Evolutionary conservation across 1,139 yeast genomes (phyloP), one percentile per base, ranked within the genome.

Genomic region (Yamadazyma triangularis): DNA sequence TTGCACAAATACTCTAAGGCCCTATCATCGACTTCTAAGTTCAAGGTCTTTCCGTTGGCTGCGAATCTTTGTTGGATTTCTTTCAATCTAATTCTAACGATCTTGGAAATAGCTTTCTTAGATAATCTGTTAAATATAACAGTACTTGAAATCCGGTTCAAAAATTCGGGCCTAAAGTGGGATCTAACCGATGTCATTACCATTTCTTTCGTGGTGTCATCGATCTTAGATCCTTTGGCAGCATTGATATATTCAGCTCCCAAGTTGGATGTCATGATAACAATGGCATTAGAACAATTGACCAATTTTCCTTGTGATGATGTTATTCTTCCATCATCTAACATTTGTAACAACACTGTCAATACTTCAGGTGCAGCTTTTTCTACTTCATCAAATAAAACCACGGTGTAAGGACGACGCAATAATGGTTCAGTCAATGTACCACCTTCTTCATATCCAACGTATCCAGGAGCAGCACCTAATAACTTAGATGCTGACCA

Each of bases 321-420:
- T 15, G 96, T 86, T 35, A 93, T 79, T 61, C 96, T 79, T 51
- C 98, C 99, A 58, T 93, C 99, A 53, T 93, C 99, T 40, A 91
- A 70, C 59, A 91, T 77, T 57, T 91, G 98, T 47, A 91, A 70
- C 49, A 91, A 70, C 13, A 91, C 80, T 4, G 96, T 93, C 56
- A 91, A 71, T 2, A 93, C 98, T 57, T 91, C 97, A 2, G 98
- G 98, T 2, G 96, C 95, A n/a, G 98, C 99, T 62, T 91, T 91
- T 54, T 91, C 98, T 35, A 91, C 95, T 62, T 91, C 98, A 63
- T 91, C 98, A 51, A 91, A 91, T 42, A 91, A 69, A 19, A 91
- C 75, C 16, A 93, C 98, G 4, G 97, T 85, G 65, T 91, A 93
- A 32, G 99, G 98, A 41, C 84, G 80, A 54, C 96, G 77, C 39